These are phyloP conservation scores for Lipomyces chichibuensis DNA, from an alignment of 805 yeast genomes.

Conservation along the genomic window DNA sequence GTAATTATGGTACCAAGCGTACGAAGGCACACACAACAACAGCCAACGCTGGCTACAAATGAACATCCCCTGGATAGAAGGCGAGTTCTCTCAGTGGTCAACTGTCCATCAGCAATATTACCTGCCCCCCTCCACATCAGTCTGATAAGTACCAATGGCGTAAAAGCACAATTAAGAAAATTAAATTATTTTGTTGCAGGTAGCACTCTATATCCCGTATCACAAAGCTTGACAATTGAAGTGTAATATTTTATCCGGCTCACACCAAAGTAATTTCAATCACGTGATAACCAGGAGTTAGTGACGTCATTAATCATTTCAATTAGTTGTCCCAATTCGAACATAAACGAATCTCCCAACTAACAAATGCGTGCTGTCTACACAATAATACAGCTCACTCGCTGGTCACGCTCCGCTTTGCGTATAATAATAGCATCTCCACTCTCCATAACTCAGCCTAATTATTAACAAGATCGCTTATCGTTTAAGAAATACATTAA, in stretches of 20 bases:
- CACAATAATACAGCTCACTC: not conserved
- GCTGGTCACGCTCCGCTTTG: not conserved
- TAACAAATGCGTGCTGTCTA: not conserved
- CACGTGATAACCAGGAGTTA: not conserved
- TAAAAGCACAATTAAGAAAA: too few species aligned
- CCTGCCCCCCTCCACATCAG: too few species aligned
- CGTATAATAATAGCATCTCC: not conserved
- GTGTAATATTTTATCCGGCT: not conserved
- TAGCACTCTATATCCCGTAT: too few species aligned
- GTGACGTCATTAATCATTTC: not conserved
- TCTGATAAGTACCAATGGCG: too few species aligned
- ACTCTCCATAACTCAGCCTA: not conserved
- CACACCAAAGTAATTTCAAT: not conserved
- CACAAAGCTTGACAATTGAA: too few species aligned
- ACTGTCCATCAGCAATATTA: too few species aligned
- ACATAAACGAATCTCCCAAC: not conserved
- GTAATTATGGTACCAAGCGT: too few species aligned
- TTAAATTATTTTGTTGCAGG: too few species aligned
- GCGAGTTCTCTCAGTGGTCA: too few species aligned
- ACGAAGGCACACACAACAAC: too few species aligned
- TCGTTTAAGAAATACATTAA: not conserved
- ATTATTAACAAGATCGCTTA: not conserved
- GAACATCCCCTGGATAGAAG: too few species aligned
- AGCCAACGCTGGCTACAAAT: too few species aligned
- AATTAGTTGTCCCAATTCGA: constrained; percentile 1